Evolutionary conservation across 768 basidiomycete genomes (phyloP), one percentile per base, ranked within the genome.

Genomic region (Agrocybe chaxingu): DNA sequence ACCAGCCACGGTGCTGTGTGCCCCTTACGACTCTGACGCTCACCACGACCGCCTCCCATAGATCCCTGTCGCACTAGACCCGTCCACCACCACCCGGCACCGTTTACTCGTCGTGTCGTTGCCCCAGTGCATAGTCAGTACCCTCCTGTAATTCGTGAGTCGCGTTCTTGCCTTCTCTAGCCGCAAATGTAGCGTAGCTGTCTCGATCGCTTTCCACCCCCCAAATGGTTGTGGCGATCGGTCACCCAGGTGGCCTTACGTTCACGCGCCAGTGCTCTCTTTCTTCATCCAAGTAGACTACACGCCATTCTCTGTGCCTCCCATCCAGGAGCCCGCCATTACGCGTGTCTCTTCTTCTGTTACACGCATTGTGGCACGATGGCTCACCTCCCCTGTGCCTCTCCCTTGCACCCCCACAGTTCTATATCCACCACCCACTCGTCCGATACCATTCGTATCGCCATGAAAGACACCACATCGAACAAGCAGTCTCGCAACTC

Each of bases 391-490:
- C 59, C 55, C 47, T 60, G 51, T 55, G 49, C 44, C 50, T 58
- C 55, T 59, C 60, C 61, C 55, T 61, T 57, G 43, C 30, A 35
- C 52, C 58, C 57, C 53, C 56, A 60, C 56, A 80, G 77, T 62
- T 64, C 69, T 60, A 64, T 67, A 71, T 71, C 73, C 66, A 73
- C 72, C 70, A 62, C 70, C 68, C 63, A 62, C 59, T 65, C 68
- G 59, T 68, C 70, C 66, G 70, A 70, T 59, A 66, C 73, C 58
- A 67, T 73, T 62, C 62, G 66, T 59, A 64, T 62, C 75, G 75
- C 75, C 70, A 92, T 92, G 90, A 92, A 92, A 77, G 89, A 91
- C 73, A 72, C 79, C 54, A 68, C 81, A 60, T 75, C 79, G 24
- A 81, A 73, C 66, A 80, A 77, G 59, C 76, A 78, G 62, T 76